Evolutionary conservation across 345 rosid species (phyloP).

Genomic region (Capsella bursapastoris): DNA sequence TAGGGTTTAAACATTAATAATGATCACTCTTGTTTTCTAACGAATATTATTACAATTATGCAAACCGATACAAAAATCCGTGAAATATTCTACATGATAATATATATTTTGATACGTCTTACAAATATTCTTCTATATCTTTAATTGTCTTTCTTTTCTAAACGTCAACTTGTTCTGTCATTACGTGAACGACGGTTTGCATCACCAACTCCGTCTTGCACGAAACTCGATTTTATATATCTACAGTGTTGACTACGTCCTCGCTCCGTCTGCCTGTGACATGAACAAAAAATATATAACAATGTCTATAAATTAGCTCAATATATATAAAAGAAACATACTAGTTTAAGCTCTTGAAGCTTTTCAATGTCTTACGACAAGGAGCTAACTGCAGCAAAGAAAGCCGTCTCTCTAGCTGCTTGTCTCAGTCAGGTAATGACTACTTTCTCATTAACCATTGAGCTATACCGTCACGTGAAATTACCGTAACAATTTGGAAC

Average conservation of each 20-base stretch:
- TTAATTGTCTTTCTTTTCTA: not conserved
- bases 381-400: slow-evolving; percentile 54
- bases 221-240: not conserved
- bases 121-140: not conserved
- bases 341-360: not conserved
- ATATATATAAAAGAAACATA: not conserved
- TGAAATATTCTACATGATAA: not conserved
- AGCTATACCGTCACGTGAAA: not conserved
- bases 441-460: not conserved
- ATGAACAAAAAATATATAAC: too few relatives aligned
- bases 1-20: not conserved
- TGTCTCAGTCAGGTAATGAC: slow-evolving; percentile 61
- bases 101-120: not conserved
- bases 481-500: not conserved
- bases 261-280: too few relatives aligned
- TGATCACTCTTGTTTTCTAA: slow-evolving; percentile 5
- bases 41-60: not conserved
- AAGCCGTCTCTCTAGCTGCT: slow-evolving; percentile 82
- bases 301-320: not conserved
- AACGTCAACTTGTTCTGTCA: slow-evolving; percentile 20
- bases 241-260: slow-evolving; percentile 13
- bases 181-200: slow-evolving; percentile 29
- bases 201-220: slow-evolving; percentile 13
- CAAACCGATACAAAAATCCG: not conserved
- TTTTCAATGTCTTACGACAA: slow-evolving; percentile 36